A percentile compares a stretch with the other conserved stretches of the same genome.
These are phyloP conservation scores for Aspergillus persii DNA, from an alignment of 2,329 filamentous ascomycete species.

Conservation along the genomic window DNA sequence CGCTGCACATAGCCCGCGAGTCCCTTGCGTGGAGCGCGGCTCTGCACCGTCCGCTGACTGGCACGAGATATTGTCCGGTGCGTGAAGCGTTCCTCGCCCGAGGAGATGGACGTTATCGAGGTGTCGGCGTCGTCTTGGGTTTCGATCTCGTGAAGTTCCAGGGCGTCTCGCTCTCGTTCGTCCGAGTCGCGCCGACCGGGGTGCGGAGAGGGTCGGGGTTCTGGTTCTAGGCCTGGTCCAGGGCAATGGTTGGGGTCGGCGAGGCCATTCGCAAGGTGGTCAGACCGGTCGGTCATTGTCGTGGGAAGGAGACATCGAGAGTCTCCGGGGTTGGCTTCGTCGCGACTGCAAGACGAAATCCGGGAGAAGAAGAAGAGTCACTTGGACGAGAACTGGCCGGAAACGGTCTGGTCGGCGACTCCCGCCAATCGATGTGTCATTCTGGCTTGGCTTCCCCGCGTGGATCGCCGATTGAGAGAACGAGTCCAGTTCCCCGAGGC, in stretches of 20 bases:
- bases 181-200: constrained; percentile 1
- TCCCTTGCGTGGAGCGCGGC: constrained; percentile 39
- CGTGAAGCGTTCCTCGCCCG: constrained; percentile 30
- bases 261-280: not conserved
- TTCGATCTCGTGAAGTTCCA: constrained; percentile 32
- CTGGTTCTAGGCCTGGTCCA: not conserved
- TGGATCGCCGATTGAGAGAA: not conserved
- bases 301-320: not conserved
- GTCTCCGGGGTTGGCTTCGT: too few species aligned
- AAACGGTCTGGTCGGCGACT: not conserved
- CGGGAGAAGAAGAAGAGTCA: too few species aligned
- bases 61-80: constrained; percentile 23
- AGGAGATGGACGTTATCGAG: constrained; percentile 30
- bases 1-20: constrained; percentile 65
- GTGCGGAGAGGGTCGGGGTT: not conserved
- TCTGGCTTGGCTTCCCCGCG: not conserved
- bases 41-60: constrained; percentile 10
- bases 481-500: too few species aligned
- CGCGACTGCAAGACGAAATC: too few species aligned
- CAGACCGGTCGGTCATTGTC: constrained; percentile 3
- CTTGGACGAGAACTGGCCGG: not conserved
- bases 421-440: not conserved
- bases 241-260: not conserved
- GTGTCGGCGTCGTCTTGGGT: constrained; percentile 23
- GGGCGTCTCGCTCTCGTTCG: constrained; percentile 15